phyloP scores from a whole-genome alignment of 148 eudicot species.

The Linanthus parryae region DNA sequence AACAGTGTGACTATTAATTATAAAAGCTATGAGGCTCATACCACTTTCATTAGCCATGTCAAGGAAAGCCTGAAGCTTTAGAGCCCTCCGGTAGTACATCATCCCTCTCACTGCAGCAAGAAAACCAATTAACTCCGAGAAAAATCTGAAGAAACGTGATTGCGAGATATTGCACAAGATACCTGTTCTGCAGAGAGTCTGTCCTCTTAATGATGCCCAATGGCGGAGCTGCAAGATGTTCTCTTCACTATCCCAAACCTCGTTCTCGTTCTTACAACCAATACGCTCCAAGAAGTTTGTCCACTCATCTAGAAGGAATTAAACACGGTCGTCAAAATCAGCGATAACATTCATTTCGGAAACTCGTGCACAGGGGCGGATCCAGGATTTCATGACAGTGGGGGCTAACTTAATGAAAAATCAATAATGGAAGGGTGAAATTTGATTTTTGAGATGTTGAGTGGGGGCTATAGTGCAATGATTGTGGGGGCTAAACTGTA shows the following conservation, averaged over 20 bases:
- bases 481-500: no score
- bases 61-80: conserved; percentile 97
- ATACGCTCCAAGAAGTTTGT: conserved; percentile 79
- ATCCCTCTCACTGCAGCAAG: conserved; percentile 75
- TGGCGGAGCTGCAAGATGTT: conserved; percentile 52
- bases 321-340: neutral
- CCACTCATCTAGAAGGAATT: conserved; percentile 69
- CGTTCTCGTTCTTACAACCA: conserved; percentile 52
- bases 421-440: no score
- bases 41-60: conserved; percentile 89
- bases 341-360: neutral
- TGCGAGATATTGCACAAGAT: conserved; percentile 7
- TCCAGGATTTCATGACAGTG: no score
- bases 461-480: no score
- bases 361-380: neutral
- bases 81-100: conserved; percentile 98
- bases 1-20: no score
- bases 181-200: conserved; percentile 94
- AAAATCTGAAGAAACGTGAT: neutral
- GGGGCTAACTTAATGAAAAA: no score
- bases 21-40: conserved; percentile 4
- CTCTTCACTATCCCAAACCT: conserved; percentile 44
- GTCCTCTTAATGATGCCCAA: conserved; percentile 99
- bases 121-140: conserved; percentile 9
- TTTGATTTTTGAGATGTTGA: no score